Percentiles rank a stretch among this genome's conserved stretches.
Conservation (phyloP, 495 filamentous ascomycete species). For the Sporormia fimetaria region DNA sequence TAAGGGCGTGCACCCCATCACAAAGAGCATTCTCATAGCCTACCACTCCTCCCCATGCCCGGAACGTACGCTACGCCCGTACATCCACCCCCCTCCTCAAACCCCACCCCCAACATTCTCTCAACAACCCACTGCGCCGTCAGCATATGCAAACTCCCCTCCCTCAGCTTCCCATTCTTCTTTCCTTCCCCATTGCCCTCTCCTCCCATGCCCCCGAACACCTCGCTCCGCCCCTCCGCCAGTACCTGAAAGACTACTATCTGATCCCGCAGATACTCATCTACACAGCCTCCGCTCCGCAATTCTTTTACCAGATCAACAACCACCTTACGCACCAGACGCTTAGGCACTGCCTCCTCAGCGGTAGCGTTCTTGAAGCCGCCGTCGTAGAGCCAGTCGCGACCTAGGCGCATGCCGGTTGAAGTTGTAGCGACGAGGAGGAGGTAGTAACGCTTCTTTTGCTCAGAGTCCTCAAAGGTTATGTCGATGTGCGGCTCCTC, state of each 20-base stretch:
- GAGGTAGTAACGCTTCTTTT: slow-evolving; percentile 54
- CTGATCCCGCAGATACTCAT: slow-evolving; percentile 68
- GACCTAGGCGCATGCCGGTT: slow-evolving; percentile 50
- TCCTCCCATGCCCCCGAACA: slow-evolving; percentile 21
- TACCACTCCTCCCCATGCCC: too few species aligned
- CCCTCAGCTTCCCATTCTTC: slow-evolving; percentile 6
- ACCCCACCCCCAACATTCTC: slow-evolving; percentile 43
- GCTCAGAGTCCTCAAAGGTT: slow-evolving; percentile 49
- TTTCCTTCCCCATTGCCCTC: slow-evolving; percentile 11
- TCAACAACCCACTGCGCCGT: slow-evolving; percentile 66
- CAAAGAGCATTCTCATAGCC: too few species aligned
- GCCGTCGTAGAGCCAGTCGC: slow-evolving; percentile 50
- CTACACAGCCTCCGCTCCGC: slow-evolving; percentile 44
- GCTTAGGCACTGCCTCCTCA: slow-evolving; percentile 9
- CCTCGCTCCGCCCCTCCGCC: slow-evolving; percentile 42
- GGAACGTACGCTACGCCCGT: slow-evolving; percentile 37
- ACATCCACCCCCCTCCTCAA: slow-evolving; percentile 43
- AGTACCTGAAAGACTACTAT: slow-evolving; percentile 72
- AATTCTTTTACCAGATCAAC: slow-evolving; percentile 49
- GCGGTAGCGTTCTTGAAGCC: slow-evolving; percentile 26
- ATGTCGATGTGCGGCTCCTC: slow-evolving; percentile 34
- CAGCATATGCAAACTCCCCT: slow-evolving; percentile 44
- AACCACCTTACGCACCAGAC: slow-evolving; percentile 41
- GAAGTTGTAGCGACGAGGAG: slow-evolving; percentile 60
- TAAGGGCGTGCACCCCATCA: too few species aligned